Conservation (phyloP, 73 alveolate species). For the Paramecium sonneborni region DNA sequence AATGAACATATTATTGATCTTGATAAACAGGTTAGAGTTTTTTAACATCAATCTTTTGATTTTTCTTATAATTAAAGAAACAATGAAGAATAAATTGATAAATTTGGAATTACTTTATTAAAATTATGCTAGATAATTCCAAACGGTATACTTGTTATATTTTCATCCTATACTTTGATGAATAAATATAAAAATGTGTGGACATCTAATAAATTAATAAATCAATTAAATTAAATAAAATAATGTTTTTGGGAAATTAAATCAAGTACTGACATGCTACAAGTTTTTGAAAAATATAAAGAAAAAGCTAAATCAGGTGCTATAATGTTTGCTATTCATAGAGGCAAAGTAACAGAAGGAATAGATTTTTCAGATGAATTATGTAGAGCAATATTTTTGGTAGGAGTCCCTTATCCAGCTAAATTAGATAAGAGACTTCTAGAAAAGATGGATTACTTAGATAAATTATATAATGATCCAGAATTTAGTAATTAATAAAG, state of each 20-base stretch:
- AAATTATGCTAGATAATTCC: constrained; percentile 79
- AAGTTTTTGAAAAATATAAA: constrained; percentile 18
- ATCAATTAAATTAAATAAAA: constrained; percentile 75
- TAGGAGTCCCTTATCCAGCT: constrained; percentile 96
- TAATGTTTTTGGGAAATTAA: constrained; percentile 87
- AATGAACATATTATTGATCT: constrained; percentile 92
- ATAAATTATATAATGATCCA: constrained; percentile 67
- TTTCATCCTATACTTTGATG: constrained; percentile 89
- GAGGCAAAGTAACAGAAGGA: constrained; percentile 96
- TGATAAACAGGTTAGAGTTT: constrained; percentile 76
- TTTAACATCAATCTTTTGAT: constrained; percentile 74
- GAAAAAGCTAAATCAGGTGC: constrained; percentile 82
- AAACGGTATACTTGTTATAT: constrained; percentile 93
- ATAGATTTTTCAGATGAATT: constrained; percentile 93
- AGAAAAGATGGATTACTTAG: constrained; percentile 87
- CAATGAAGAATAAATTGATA: constrained; percentile 73
- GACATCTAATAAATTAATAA: constrained; percentile 75
- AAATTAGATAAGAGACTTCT: constrained; percentile 84
- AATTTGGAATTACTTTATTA: constrained; percentile 80
- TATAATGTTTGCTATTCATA: constrained; percentile 87
- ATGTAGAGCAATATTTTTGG: constrained; percentile 92
- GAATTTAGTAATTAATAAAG: constrained; percentile 65
- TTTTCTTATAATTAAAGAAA: constrained; percentile 82
- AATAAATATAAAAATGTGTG: constrained; percentile 80
- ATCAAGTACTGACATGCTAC: constrained; percentile 70